Base-by-base conservation (phyloP, 148 eudicot genomes). In the Drosera capensis region DNA sequence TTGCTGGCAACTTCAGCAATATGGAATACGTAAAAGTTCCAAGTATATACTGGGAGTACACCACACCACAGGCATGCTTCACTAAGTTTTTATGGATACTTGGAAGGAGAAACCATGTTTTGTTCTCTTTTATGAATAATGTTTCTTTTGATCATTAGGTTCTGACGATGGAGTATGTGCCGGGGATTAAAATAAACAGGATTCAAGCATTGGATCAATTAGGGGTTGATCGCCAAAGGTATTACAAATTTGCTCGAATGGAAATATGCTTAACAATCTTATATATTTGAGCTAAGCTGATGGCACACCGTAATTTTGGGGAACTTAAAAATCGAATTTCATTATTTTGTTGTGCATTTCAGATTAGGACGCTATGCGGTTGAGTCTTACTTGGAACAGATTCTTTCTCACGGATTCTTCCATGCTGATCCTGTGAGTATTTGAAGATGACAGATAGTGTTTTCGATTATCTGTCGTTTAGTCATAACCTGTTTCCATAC, bases 351-450 rank as follows among this genome's bases (percentile, higher is more conserved):
- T 51, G 14, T 20, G 46, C 43, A 35, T 53, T 18, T 36, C 76
- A 90, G 97, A 71, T 64, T 90, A 68, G 70, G 95, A n/a, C 71
- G 95, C 19, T 90, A 90, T 71, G 95, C 97, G 67, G 97, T 90
- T 58, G 97, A 90, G 57, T 82, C 96, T 29, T 88, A 83, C 60
- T 66, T 88, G 68, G 96, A 84, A 38, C 95, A 84, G 55, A 84
- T 84, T 53, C 74, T 86, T 51, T 68, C 95, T 52, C 94, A 82
- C 67, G 96, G 96, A 9, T 88, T 87, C 54, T 88, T 88, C 70
- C 96, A 88, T 68, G 96, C 96, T 49, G 96, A 88, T 51, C 96
- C 96, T 36, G 96, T 88, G 57, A 74, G 96, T 70, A 56, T 39
- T 42, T 50, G 15, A n/a, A n/a, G n/a, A n/a, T n/a, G n/a, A n/a